A percentile compares a stretch with the other conserved stretches of the same genome.
phyloP scores from a whole-genome alignment of 2,329 filamentous ascomycete species.

The Bretziella fagacearum region DNA sequence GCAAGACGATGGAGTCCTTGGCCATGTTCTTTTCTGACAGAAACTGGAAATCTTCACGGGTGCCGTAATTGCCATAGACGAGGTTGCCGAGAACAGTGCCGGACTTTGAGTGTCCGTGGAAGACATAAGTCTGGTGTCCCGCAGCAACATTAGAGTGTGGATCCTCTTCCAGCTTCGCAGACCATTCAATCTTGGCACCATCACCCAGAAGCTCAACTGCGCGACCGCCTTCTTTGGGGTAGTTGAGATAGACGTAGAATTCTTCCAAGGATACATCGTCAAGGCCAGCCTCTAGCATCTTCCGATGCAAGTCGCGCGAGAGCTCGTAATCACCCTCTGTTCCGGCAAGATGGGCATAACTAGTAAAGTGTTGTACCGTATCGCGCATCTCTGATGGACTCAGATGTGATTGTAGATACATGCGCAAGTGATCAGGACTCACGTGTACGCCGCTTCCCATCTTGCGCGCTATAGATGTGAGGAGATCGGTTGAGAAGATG shows the following conservation, averaged over 20 bases:
- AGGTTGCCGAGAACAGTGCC: slow-evolving; percentile 75
- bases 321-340: slow-evolving; percentile 81
- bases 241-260: slow-evolving; percentile 84
- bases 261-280: slow-evolving; percentile 62
- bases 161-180: slow-evolving; percentile 66
- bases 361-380: slow-evolving; percentile 59
- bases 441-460: slow-evolving; percentile 52
- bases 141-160: slow-evolving; percentile 40
- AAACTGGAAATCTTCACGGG: slow-evolving; percentile 61
- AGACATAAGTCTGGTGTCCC: slow-evolving; percentile 55
- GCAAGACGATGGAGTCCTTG: slow-evolving; percentile 62
- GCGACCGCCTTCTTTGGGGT: slow-evolving; percentile 60
- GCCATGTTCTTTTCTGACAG: slow-evolving; percentile 56
- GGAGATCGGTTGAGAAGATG: slow-evolving; percentile 71
- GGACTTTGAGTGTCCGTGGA: slow-evolving; percentile 76
- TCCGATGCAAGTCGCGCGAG: slow-evolving; percentile 65
- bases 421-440: slow-evolving; percentile 65
- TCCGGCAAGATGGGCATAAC: slow-evolving; percentile 82
- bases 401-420: slow-evolving; percentile 56
- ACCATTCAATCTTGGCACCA: slow-evolving; percentile 48
- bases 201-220: slow-evolving; percentile 65
- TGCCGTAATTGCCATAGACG: slow-evolving; percentile 86
- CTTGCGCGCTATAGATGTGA: slow-evolving; percentile 46
- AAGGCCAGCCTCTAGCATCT: slow-evolving; percentile 55
- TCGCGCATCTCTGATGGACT: slow-evolving; percentile 53